Conservation (phyloP, 2,329 filamentous ascomycete species). For the Penicillium fuscoglaucum region DNA sequence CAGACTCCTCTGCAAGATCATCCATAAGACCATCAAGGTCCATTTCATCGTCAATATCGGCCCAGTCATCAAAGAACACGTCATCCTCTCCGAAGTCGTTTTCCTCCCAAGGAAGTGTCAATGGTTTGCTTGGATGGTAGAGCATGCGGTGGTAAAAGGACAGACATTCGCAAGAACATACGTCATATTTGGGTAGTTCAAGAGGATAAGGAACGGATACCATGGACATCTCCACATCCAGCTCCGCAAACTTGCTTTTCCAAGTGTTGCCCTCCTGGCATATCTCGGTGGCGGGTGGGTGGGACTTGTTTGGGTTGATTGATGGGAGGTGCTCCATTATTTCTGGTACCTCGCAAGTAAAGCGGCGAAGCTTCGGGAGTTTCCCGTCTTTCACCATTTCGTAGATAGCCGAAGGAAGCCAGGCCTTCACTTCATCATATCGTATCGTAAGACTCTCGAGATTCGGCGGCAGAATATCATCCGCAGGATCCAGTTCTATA, state of each 20-base stretch:
- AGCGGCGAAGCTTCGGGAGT: constrained; percentile 5
- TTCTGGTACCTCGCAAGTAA: constrained; percentile 8
- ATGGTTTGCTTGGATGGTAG: not conserved
- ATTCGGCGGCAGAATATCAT: not conserved
- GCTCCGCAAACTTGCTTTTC: constrained; percentile 3
- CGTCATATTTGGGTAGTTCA: constrained; percentile 2
- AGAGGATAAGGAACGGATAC: constrained; percentile 3
- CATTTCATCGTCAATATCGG: constrained; percentile 4
- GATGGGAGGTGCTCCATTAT: constrained; percentile 4
- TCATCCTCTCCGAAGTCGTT: not conserved
- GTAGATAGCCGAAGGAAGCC: not conserved
- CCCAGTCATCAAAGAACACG: constrained; percentile 6
- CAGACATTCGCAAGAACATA: constrained; percentile 11
- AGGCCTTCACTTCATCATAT: constrained; percentile 1
- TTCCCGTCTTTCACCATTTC: not conserved
- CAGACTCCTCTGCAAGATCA: not conserved
- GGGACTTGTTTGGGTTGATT: not conserved
- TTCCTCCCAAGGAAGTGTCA: not conserved
- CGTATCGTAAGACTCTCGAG: constrained; percentile 12
- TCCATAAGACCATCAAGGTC: not conserved
- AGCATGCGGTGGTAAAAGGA: constrained; percentile 9
- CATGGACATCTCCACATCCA: constrained; percentile 3
- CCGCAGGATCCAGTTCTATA: not conserved
- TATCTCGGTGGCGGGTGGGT: not conserved
- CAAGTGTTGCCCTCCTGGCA: constrained; percentile 7